A percentile compares a stretch with the other conserved stretches of the same genome.
Conservation (phyloP, 306 rosid genomes). For the Fagus crenata region DNA sequence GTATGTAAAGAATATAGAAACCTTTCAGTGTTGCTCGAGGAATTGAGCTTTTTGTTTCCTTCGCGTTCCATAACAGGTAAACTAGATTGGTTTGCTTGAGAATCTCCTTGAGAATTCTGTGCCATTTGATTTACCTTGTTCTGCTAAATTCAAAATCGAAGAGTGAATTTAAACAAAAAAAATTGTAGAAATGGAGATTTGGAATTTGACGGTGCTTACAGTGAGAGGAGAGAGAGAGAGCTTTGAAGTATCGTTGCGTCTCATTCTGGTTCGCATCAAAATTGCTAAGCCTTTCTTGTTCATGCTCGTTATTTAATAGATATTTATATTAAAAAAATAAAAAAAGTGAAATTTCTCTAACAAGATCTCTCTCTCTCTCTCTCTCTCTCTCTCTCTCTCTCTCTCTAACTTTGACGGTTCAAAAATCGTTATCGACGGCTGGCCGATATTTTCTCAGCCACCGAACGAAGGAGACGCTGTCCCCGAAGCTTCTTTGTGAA, state of each 20-base stretch:
- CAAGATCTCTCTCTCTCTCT: too few relatives aligned
- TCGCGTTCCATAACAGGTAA: slow-evolving; percentile 22
- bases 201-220: slow-evolving; percentile 35
- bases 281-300: slow-evolving; percentile 74
- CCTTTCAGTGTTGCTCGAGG: slow-evolving; percentile 52
- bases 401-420: too few relatives aligned
- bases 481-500: too few relatives aligned
- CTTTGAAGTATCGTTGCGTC: slow-evolving; percentile 46
- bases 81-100: slow-evolving; percentile 40
- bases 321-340: too few relatives aligned
- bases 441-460: too few relatives aligned
- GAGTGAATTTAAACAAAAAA: background rate
- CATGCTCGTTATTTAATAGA: slow-evolving; percentile 36
- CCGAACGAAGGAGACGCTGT: too few relatives aligned
- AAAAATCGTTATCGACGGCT: too few relatives aligned
- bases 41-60: slow-evolving; percentile 30
- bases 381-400: too few relatives aligned
- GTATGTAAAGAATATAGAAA: slow-evolving; percentile 5
- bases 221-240: slow-evolving; percentile 65
- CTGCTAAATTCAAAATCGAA: slow-evolving; percentile 27
- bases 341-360: too few relatives aligned
- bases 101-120: slow-evolving; percentile 40
- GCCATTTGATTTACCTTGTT: slow-evolving; percentile 41
- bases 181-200: background rate
- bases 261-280: slow-evolving; percentile 94